Evolutionary conservation across 371 early-diverging fungal genomes (phyloP).

Genomic region (Capillidium heterosporum): DNA sequence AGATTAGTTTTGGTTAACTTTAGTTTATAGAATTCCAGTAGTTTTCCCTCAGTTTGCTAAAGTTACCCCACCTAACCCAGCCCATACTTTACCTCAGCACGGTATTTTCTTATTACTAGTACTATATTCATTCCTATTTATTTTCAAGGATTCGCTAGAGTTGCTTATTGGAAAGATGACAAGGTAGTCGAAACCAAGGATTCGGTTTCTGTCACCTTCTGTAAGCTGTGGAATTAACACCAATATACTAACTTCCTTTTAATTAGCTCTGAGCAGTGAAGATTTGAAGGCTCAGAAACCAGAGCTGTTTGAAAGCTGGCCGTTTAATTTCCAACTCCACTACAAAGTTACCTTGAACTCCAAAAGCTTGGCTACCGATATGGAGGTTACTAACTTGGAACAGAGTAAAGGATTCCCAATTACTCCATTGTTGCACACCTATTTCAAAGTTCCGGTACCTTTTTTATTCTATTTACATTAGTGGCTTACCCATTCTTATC

Average conservation of each 20-base stretch:
- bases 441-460: slow-evolving; percentile 52
- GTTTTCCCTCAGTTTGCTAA: slow-evolving; percentile 9
- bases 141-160: slow-evolving; percentile 47
- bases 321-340: slow-evolving; percentile 50
- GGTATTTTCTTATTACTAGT: slow-evolving; percentile 19
- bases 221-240: slow-evolving; percentile 13
- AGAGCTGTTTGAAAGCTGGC: slow-evolving; percentile 34
- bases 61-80: slow-evolving; percentile 7
- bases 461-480: neutral
- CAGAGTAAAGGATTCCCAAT: slow-evolving; percentile 45
- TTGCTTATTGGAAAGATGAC: slow-evolving; percentile 40
- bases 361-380: slow-evolving; percentile 38
- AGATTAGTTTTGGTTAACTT: neutral
- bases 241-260: neutral
- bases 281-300: slow-evolving; percentile 20
- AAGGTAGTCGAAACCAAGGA: slow-evolving; percentile 25
- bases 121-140: neutral
- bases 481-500: neutral
- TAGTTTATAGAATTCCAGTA: slow-evolving; percentile 2
- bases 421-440: slow-evolving; percentile 79
- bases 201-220: slow-evolving; percentile 43
- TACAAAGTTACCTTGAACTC: slow-evolving; percentile 64
- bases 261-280: slow-evolving; percentile 30
- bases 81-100: slow-evolving; percentile 20
- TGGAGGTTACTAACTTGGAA: slow-evolving; percentile 53